A percentile compares a stretch with the other conserved stretches of the same genome.
These are phyloP conservation scores for Trichoderma sp. DNA, from an alignment of 2,329 filamentous ascomycete genomes.

Conservation along the genomic window DNA sequence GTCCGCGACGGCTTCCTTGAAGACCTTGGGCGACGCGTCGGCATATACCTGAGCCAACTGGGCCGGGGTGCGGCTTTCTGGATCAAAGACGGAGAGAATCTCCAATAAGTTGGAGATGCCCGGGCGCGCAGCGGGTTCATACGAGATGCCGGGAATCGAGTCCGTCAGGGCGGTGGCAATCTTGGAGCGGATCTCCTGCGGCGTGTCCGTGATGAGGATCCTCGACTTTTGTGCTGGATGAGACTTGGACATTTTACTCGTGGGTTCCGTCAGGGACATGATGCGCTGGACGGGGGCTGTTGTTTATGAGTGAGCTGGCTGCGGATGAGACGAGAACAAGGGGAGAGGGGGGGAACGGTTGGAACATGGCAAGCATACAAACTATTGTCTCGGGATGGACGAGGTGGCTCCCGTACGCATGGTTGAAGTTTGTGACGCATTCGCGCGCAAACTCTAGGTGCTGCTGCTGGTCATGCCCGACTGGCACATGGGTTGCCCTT, in stretches of 20 bases:
- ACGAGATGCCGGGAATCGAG: slow-evolving; percentile 65
- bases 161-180: slow-evolving; percentile 78
- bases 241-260: slow-evolving; percentile 93
- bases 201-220: slow-evolving; percentile 77
- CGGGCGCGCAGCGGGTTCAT: slow-evolving; percentile 69
- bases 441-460: slow-evolving; percentile 92
- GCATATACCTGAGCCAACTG: slow-evolving; percentile 47
- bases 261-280: slow-evolving; percentile 83
- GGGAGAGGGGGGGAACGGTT: no score
- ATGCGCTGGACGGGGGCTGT: slow-evolving; percentile 77
- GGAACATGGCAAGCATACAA: slow-evolving; percentile 51
- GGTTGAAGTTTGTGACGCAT: slow-evolving; percentile 85
- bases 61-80: slow-evolving; percentile 42
- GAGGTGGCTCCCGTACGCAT: slow-evolving; percentile 66
- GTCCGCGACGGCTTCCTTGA: slow-evolving; percentile 60
- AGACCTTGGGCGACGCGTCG: slow-evolving; percentile 42
- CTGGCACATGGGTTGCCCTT: slow-evolving; percentile 89
- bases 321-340: background rate
- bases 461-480: slow-evolving; percentile 93
- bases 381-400: slow-evolving; percentile 70
- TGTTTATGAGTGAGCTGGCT: slow-evolving; percentile 8
- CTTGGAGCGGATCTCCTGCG: slow-evolving; percentile 66
- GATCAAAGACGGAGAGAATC: slow-evolving; percentile 71
- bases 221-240: slow-evolving; percentile 69
- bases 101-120: slow-evolving; percentile 87